Base-by-base conservation (phyloP, 106 monocot genomes). In the Phalaenopsis equestris region DNA sequence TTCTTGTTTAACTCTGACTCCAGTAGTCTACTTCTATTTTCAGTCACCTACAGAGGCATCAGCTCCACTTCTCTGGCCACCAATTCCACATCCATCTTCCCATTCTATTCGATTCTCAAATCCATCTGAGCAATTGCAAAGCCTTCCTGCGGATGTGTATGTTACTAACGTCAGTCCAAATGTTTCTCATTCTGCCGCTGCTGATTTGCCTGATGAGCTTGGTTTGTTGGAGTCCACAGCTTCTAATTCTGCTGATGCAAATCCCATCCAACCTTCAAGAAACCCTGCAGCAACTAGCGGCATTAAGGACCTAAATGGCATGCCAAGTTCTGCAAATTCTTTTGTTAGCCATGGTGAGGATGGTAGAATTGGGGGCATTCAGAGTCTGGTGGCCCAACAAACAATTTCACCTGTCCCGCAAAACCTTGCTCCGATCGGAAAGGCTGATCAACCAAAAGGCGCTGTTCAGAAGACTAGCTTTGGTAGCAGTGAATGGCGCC, bases 61-160 rank as follows among this genome's bases (percentile, higher is more conserved):
- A 30, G 68, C 92, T 83, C 94, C 89, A 86, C 85, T 85, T 76
- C 83, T 81, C 19, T 97, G 97, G 97, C 75, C 91, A 70, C 88
- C 87, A 67, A 37, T 90, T 30, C 86, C 90, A 73, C 84, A 79
- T 65, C 84, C 87, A 12, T 83, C 88, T 6, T 84, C 89, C 36
- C 88, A 97, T 74, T 85, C 91, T 57, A 81, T 89, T 75, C 90
- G 91, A 23, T 41, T 89, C 67, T 78, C 93, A n/a, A 47, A 86
- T 46, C 83, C 86, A 41, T 43, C 81, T 10, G 91, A 88, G 38
- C 92, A 87, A 21, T 88, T 85, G 77, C 87, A 81, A 83, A 11
- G 75, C 39, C 39, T 77, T 19, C 83, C 77, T 18, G 23, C 19
- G 5, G 82, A 93, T 18, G 56, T 58, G 21, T 61, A 19, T 21